These are phyloP conservation scores for Trichothecium sympodiale DNA, from an alignment of 2,329 filamentous ascomycete species.

Conservation along the genomic window DNA sequence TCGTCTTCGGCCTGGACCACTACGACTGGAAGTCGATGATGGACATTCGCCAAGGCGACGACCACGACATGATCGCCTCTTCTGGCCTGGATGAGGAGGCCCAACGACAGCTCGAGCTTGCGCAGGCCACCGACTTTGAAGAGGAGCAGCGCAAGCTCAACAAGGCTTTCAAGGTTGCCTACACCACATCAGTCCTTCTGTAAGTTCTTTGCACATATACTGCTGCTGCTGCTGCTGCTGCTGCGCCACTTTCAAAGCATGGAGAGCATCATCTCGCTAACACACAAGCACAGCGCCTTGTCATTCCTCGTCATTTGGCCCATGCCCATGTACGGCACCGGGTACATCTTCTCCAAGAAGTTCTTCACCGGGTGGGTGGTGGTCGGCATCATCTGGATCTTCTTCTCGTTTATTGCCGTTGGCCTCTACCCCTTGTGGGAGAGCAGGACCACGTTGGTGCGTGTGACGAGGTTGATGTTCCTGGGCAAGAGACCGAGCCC, in stretches of 20 bases:
- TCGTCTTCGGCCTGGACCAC: constrained; percentile 41
- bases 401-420: constrained; percentile 61
- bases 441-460: constrained; percentile 47
- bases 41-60: constrained; percentile 64
- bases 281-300: constrained; percentile 30
- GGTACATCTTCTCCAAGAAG: constrained; percentile 67
- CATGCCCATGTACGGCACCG: constrained; percentile 72
- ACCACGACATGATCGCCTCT: constrained; percentile 55
- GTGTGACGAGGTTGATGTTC: constrained; percentile 9
- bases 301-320: constrained; percentile 69
- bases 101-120: constrained; percentile 9
- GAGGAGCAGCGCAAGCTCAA: constrained; percentile 38
- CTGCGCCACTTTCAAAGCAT: too few species aligned
- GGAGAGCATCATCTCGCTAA: too few species aligned
- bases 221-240: too few species aligned
- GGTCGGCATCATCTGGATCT: constrained; percentile 45
- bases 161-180: constrained; percentile 60
- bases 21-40: constrained; percentile 78
- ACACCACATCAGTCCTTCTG: constrained; percentile 44
- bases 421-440: constrained; percentile 76
- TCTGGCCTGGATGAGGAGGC: constrained; percentile 36
- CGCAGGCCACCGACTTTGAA: constrained; percentile 23
- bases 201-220: too few species aligned
- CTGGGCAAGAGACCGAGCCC: constrained; percentile 7
- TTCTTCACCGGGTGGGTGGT: constrained; percentile 79